Base-by-base conservation (phyloP, 306 rosid species). In the Purshia tridentata region DNA sequence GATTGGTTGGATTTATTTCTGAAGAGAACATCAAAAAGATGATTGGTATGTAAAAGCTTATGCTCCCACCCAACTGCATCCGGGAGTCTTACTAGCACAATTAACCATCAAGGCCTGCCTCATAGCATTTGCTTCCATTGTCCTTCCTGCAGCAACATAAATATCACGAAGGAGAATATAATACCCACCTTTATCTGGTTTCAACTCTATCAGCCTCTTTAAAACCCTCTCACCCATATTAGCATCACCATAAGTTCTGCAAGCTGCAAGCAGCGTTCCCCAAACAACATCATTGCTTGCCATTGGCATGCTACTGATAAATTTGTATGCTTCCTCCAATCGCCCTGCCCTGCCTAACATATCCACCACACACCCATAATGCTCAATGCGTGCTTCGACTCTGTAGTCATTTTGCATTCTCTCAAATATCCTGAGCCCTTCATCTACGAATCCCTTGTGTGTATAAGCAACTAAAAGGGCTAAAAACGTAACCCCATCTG, bases 161-260 rank as follows among this genome's bases (percentile, higher is more conserved):
- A 86, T 82, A 72, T 86, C 86, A 37, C 80, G 88, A 35, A 84
- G 88, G 42, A 86, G 87, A 68, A 78, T 81, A 74, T 86, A 78
- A 86, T 84, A 86, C 8, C 88, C 87, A 23, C 87, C 90, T 76
- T 84, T 84, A 82, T 86, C 88, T 19, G 93, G 89, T 69, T 86
- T 84, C 74, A 86, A 75, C 69, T 82, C 85, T 72, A 78, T 75
- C 72, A 82, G 69, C 73, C 75, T 69, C 72, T 82, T 81, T 53
- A 77, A 76, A 6, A 86, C 79, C 79, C 37, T 84, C 73, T 84
- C 87, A 7, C 84, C 93, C 80, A 84, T 73, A 12, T 69, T 86
- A 67, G 80, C 87, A 63, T 89, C 77, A 23, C 86, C 86, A 59
- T 84, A 62, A 69, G 78, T 83, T 76, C 81, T 82, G 71, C 93